A percentile compares a stretch with the other conserved stretches of the same genome.
Evolutionary conservation across 192 early-diverging fungal species (phyloP).

Genomic region (Podila horticola): DNA sequence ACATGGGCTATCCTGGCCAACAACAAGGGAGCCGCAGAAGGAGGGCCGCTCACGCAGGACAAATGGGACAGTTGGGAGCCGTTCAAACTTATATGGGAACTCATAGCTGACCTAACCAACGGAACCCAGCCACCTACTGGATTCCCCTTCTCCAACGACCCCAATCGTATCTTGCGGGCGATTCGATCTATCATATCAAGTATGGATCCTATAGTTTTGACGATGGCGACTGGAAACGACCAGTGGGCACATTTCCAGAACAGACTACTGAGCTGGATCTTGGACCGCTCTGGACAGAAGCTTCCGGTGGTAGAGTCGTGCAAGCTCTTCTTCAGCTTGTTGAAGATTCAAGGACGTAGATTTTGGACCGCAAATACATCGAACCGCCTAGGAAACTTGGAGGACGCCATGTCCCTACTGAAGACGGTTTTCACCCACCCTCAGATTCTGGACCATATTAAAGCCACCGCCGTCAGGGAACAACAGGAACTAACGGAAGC

Average conservation of each 20-base stretch:
- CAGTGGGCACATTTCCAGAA: slow-evolving; percentile 8
- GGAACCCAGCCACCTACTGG: background rate
- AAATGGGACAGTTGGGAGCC: slow-evolving; percentile 39
- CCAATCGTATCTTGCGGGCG: slow-evolving; percentile 9
- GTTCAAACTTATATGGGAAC: slow-evolving; percentile 10
- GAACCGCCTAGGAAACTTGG: background rate
- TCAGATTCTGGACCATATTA: slow-evolving; percentile 17
- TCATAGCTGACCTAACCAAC: slow-evolving; percentile 3
- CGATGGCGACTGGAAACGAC: slow-evolving; percentile 1
- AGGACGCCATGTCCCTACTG: background rate
- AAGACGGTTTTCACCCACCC: slow-evolving; percentile 18
- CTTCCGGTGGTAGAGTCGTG: slow-evolving; percentile 17
- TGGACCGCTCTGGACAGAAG: slow-evolving; percentile 1
- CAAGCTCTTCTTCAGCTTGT: slow-evolving; percentile 15
- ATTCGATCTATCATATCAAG: slow-evolving; percentile 22
- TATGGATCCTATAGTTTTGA: slow-evolving; percentile 16
- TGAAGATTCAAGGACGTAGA: slow-evolving; percentile 11
- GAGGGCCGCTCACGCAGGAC: slow-evolving; percentile 13
- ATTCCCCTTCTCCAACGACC: slow-evolving; percentile 14
- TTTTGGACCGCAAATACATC: slow-evolving; percentile 22
- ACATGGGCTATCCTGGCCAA: slow-evolving; percentile 24
- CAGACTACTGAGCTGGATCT: background rate
- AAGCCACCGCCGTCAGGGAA: slow-evolving; percentile 3
- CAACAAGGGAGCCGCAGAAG: slow-evolving; percentile 7
- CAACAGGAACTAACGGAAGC: background rate